These are phyloP conservation scores for Phlebiopsis gigantea DNA, from an alignment of 768 basidiomycete species.

Conservation along the genomic window DNA sequence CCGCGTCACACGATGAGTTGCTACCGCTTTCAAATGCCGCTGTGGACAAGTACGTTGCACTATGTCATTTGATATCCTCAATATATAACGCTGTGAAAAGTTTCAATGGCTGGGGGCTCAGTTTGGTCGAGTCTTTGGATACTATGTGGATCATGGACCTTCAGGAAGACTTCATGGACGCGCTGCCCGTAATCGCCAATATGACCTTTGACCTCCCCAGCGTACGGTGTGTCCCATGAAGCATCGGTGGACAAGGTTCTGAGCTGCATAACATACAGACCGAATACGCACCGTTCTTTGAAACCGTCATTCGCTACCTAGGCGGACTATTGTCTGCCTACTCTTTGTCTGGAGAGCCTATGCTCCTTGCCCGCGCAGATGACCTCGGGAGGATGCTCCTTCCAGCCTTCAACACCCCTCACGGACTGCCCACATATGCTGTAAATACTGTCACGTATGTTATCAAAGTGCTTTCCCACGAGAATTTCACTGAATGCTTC, in stretches of 20 bases:
- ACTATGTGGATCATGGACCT: slow-evolving; percentile 82
- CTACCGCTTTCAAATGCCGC: slow-evolving; percentile 41
- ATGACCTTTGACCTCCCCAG: slow-evolving; percentile 41
- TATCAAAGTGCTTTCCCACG: not conserved
- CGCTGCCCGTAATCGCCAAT: slow-evolving; percentile 46
- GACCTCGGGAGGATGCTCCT: slow-evolving; percentile 73
- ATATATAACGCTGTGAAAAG: slow-evolving; percentile 27
- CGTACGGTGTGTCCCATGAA: not conserved
- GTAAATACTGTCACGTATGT: slow-evolving; percentile 62
- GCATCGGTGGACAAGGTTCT: not conserved
- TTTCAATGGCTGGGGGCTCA: slow-evolving; percentile 79
- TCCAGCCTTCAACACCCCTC: slow-evolving; percentile 63
- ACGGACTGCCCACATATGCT: slow-evolving; percentile 65
- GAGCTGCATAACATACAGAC: slow-evolving; percentile 20
- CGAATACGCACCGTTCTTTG: slow-evolving; percentile 55
- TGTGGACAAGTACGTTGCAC: slow-evolving; percentile 50
- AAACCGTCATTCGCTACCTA: slow-evolving; percentile 80
- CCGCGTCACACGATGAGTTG: slow-evolving; percentile 62
- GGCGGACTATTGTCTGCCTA: slow-evolving; percentile 85
- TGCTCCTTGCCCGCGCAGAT: slow-evolving; percentile 66
- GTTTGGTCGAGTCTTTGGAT: slow-evolving; percentile 78
- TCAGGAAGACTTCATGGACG: slow-evolving; percentile 61
- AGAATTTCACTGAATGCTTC: not conserved
- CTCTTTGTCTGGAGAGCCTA: slow-evolving; percentile 58
- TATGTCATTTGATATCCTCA: not conserved